Percentiles rank a stretch among this genome's conserved stretches.
Evolutionary conservation across 257 asterid species (phyloP).

Genomic region (Osmanthus fragrans): DNA sequence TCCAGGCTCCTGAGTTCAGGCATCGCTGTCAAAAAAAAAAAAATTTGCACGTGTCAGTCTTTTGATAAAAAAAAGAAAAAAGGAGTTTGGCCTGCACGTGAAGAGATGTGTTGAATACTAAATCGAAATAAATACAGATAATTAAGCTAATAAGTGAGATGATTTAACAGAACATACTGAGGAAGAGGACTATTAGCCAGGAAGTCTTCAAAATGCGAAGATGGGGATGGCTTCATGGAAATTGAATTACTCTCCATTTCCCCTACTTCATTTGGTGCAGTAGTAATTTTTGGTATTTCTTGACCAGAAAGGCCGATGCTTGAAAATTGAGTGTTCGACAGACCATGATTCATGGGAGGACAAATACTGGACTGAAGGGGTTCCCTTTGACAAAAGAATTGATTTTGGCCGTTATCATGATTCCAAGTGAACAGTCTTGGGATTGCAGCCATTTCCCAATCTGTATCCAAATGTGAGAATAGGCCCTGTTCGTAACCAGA

Average conservation of each 20-base stretch:
- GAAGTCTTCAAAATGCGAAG: conserved; percentile 23
- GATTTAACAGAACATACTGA: too few species aligned
- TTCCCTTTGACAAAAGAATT: conserved; percentile 47
- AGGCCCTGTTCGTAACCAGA: background rate
- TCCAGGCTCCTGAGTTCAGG: too few species aligned
- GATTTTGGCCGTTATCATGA: background rate
- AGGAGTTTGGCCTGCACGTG: too few species aligned
- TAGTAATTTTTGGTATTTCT: conserved; percentile 32
- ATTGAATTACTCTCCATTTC: conserved; percentile 23
- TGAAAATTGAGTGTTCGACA: conserved; percentile 28
- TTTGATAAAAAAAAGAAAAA: too few species aligned
- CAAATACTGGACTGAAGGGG: conserved; percentile 75
- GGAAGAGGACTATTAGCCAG: conserved; percentile 1
- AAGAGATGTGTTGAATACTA: too few species aligned
- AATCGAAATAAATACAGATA: too few species aligned
- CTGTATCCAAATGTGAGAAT: background rate
- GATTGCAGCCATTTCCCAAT: background rate
- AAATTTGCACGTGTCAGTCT: too few species aligned
- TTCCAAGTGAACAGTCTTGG: background rate
- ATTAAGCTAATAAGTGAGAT: too few species aligned
- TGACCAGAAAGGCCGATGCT: conserved; percentile 22
- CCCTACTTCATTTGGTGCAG: conserved; percentile 23
- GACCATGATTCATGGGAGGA: conserved; percentile 11
- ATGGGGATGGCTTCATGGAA: conserved; percentile 27
- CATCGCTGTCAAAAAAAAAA: too few species aligned